Percentiles rank a stretch among this genome's conserved stretches.
Conservation (phyloP, 2,329 filamentous ascomycete genomes). For the Calonectria honghensis region DNA sequence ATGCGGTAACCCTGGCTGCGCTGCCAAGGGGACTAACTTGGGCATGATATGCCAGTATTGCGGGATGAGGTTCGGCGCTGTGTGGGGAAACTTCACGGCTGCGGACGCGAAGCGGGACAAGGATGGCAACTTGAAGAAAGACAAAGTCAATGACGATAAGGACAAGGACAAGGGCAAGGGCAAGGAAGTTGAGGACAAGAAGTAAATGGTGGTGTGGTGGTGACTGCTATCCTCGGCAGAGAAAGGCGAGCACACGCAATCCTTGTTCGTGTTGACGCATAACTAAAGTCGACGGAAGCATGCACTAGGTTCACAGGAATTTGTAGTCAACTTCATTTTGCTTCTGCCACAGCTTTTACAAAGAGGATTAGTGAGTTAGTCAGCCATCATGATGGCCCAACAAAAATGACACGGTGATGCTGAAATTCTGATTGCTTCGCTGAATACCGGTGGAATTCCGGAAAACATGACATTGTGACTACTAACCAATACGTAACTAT, state of each 20-base stretch:
- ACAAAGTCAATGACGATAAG: not conserved
- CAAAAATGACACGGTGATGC: not conserved
- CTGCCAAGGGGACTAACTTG: not conserved
- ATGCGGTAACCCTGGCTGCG: conserved; percentile 28
- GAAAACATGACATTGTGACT: not conserved
- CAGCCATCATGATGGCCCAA: not conserved
- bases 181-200: conserved; percentile 14
- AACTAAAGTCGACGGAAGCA: not conserved
- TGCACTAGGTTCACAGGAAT: too few relatives aligned
- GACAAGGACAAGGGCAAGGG: conserved; percentile 2
- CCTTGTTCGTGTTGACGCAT: not conserved
- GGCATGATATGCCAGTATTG: conserved; percentile 20
- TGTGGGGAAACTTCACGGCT: not conserved
- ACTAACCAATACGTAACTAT: not conserved
- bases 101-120: conserved; percentile 4
- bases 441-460: not conserved
- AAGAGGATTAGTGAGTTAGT: not conserved
- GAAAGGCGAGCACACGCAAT: not conserved
- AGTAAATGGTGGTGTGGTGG: not conserved
- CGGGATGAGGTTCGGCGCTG: conserved; percentile 19
- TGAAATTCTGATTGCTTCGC: not conserved
- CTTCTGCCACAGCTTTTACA: not conserved
- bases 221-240: not conserved
- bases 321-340: not conserved
- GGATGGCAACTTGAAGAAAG: not conserved